Evolutionary conservation across 768 basidiomycete genomes (phyloP), one percentile per base, ranked within the genome.

Genomic region (Tylopilus vinaceipallidus): DNA sequence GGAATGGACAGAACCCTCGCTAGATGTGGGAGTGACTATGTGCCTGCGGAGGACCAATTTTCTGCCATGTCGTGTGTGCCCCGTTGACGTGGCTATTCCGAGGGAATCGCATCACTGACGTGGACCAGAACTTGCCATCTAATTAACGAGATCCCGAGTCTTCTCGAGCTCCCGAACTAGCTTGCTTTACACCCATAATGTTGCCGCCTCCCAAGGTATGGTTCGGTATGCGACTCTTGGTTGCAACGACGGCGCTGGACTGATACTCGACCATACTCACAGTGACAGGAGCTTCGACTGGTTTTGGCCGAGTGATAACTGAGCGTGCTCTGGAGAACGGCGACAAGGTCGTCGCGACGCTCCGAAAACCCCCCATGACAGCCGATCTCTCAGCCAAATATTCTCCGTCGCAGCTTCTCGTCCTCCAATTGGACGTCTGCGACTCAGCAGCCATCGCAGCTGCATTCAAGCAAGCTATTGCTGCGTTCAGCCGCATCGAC

Each of bases 241-340:
- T 13, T 16, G 14, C n/a, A 24, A 34, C 10, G 16, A 22, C 23
- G 13, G 34, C 37, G 3, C 17, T 17, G 3, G 30, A 35, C 39
- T 34, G n/a, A n/a, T n/a, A n/a, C n/a, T n/a, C n/a, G n/a, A n/a
- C n/a, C n/a, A n/a, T n/a, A n/a, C n/a, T n/a, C 27, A 38, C 13
- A 74, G 78, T 75, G 30, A 75, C 73, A 23, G 75, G 75, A 22
- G 57, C 73, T 7, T 72, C 70, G 6, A 59, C 67, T 6, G 74
- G 76, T 29, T 67, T 77, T 37, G 76, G 76, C 0, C 69, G 67
- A 16, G 38, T 56, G 11, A 55, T 70, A 32, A 62, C 62, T 19
- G 70, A 73, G 53, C 20, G 16, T 29, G 71, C 65, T n/a, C 69
- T 78, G 23, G 51, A 54, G 22, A 56, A 63, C 2, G 75, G 75